Percentiles rank a stretch among this genome's conserved stretches.
Evolutionary conservation across 768 basidiomycete genomes (phyloP).

Genomic region (Phlegmacium glaucopus): DNA sequence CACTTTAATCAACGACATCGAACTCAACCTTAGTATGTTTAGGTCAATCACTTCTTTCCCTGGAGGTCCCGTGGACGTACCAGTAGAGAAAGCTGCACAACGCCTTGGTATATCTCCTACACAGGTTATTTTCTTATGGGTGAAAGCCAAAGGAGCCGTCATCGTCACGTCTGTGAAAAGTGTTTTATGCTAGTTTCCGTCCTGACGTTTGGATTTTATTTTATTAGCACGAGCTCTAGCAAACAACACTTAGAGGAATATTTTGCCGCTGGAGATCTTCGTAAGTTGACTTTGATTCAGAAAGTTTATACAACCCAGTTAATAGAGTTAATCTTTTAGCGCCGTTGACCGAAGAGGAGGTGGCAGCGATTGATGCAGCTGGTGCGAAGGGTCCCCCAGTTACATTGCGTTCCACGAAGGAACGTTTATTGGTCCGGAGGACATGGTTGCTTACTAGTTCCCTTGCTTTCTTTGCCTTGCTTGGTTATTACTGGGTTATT

Average conservation of each 20-base stretch:
- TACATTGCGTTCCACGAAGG: too few relatives aligned
- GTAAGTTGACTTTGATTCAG: too few relatives aligned
- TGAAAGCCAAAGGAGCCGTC: constrained; percentile 59
- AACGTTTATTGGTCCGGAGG: too few relatives aligned
- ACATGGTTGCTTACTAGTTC: too few relatives aligned
- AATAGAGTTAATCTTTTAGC: too few relatives aligned
- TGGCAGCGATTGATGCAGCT: constrained; percentile 60
- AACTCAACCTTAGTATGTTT: too few relatives aligned
- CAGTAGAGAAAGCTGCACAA: constrained; percentile 48
- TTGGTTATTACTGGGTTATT: neutral
- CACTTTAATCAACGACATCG: constrained; percentile 7
- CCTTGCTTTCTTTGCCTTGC: too few relatives aligned
- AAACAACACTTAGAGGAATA: constrained; percentile 65
- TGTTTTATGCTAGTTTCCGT: neutral
- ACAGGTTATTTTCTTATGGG: constrained; percentile 72
- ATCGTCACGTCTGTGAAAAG: constrained; percentile 56
- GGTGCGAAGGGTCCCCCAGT: constrained; percentile 54
- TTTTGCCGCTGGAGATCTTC: constrained; percentile 56
- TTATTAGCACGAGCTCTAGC: constrained; percentile 53
- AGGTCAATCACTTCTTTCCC: constrained; percentile 59
- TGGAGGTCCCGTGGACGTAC: constrained; percentile 62
- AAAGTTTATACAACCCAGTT: too few relatives aligned
- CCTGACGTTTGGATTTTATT: neutral
- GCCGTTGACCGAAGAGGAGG: constrained; percentile 47
- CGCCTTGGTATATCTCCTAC: constrained; percentile 54